Evolutionary conservation across 306 rosid species (phyloP).

Genomic region (Sindora glabra): DNA sequence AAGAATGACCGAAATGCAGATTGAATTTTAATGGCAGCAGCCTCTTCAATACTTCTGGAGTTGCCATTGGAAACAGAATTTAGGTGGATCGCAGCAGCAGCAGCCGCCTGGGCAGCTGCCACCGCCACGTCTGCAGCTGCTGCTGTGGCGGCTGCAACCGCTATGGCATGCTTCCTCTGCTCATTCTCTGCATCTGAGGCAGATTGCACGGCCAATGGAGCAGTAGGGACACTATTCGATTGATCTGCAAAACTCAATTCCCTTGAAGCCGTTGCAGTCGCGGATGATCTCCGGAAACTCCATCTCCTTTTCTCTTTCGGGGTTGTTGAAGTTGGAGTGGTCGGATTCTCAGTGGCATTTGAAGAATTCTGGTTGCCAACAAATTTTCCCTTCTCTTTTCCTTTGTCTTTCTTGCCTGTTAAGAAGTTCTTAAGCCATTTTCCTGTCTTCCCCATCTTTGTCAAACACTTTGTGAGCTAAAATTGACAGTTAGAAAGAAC

Average conservation of each 20-base stretch:
- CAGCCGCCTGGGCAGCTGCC: conserved; percentile 77
- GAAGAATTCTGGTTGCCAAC: conserved; percentile 26
- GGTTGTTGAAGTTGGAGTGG: conserved; percentile 43
- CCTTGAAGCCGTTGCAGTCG: conserved; percentile 39
- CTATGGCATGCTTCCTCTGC: conserved; percentile 60
- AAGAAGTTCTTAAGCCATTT: conserved; percentile 75
- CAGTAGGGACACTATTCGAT: conserved; percentile 11
- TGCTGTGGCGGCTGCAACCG: conserved; percentile 56
- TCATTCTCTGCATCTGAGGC: conserved; percentile 38
- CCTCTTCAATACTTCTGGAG: conserved; percentile 32
- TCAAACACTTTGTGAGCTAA: conserved; percentile 25
- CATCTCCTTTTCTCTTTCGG: conserved; percentile 80
- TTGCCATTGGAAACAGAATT: conserved; percentile 34
- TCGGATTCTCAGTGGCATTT: conserved; percentile 36
- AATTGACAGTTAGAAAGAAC: conserved; percentile 22
- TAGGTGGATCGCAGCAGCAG: conserved; percentile 49
- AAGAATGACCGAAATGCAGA: conserved; percentile 70
- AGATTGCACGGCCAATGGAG: conserved; percentile 20
- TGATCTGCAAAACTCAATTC: conserved; percentile 30
- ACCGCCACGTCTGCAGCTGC: conserved; percentile 56
- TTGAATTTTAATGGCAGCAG: conserved; percentile 72
- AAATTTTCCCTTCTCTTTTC: conserved; percentile 21
- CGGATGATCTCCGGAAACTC: conserved; percentile 87
- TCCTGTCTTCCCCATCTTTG: conserved; percentile 68
- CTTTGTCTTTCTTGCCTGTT: conserved; percentile 64